A percentile compares a stretch with the other conserved stretches of the same genome.
phyloP scores from a whole-genome alignment of 2,329 filamentous ascomycete genomes.

The Diplodia corticola region DNA sequence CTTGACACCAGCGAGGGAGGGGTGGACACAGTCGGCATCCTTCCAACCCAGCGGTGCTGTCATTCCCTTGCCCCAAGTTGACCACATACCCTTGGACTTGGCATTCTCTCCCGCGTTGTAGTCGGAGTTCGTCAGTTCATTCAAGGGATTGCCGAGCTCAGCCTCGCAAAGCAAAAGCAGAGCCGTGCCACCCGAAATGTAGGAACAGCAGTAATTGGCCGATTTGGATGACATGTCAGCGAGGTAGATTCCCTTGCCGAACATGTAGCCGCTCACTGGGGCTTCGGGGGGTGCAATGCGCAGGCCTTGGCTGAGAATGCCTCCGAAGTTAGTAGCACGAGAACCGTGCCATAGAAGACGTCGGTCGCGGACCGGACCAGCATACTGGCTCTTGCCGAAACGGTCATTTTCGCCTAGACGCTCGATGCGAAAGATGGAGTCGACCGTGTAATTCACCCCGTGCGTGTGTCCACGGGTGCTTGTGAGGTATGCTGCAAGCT shows the following conservation, averaged over 20 bases:
- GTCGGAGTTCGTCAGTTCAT: slow-evolving; percentile 58
- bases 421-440: slow-evolving; percentile 81
- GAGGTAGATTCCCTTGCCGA: slow-evolving; percentile 86
- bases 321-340: slow-evolving; percentile 78
- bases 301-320: slow-evolving; percentile 82
- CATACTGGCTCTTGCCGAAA: slow-evolving; percentile 60
- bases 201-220: slow-evolving; percentile 70
- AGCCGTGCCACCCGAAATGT: slow-evolving; percentile 66
- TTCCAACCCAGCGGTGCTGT: slow-evolving; percentile 71
- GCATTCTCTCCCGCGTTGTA: slow-evolving; percentile 67
- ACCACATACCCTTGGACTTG: slow-evolving; percentile 58
- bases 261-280: slow-evolving; percentile 80
- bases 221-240: slow-evolving; percentile 80
- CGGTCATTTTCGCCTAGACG: slow-evolving; percentile 70
- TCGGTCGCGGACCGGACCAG: slow-evolving; percentile 61
- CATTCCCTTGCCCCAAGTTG: slow-evolving; percentile 69
- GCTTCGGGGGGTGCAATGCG: slow-evolving; percentile 88
- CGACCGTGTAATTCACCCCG: slow-evolving; percentile 57
- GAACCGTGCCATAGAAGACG: slow-evolving; percentile 88
- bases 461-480: slow-evolving; percentile 70
- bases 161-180: slow-evolving; percentile 82
- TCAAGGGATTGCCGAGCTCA: slow-evolving; percentile 74
- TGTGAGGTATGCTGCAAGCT: slow-evolving; percentile 66
- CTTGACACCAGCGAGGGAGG: slow-evolving; percentile 64
- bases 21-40: slow-evolving; percentile 68